A percentile compares a stretch with the other conserved stretches of the same genome.
Evolutionary conservation across 1,284 basidiomycete species (phyloP).

Genomic region (Hypsizygus ulmarius): DNA sequence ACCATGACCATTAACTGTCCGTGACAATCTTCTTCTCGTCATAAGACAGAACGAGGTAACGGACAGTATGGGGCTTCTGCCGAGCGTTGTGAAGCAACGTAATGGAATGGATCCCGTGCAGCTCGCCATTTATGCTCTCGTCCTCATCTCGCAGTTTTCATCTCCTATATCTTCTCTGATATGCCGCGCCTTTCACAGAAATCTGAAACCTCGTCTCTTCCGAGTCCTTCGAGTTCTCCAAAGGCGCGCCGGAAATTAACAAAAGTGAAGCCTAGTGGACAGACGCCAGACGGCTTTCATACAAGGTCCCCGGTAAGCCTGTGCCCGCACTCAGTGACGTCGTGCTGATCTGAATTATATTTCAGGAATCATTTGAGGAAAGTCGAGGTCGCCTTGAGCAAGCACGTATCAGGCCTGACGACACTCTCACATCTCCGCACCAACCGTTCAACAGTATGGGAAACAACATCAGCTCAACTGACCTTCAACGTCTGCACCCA

Average conservation of each 20-base stretch:
- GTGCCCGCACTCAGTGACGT: constrained; percentile 4
- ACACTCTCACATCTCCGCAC: neutral
- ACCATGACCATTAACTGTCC: neutral
- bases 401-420: constrained; percentile 1
- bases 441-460: constrained; percentile 12
- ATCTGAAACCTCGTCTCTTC: constrained; percentile 3
- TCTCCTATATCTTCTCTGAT: constrained; percentile 14
- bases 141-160: constrained; percentile 9
- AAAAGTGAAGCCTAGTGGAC: constrained; percentile 11
- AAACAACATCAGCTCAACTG: constrained; percentile 9
- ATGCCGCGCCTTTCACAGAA: constrained; percentile 6
- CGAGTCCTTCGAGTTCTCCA: constrained; percentile 12
- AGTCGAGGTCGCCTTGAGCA: constrained; percentile 1
- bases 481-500: constrained; percentile 7
- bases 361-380: constrained; percentile 7
- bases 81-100: constrained; percentile 6
- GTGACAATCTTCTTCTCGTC: constrained; percentile 3
- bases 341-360: constrained; percentile 5
- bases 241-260: constrained; percentile 14
- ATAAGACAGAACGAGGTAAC: neutral
- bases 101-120: constrained; percentile 3
- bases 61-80: neutral
- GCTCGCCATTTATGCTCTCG: constrained; percentile 5
- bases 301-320: constrained; percentile 11
- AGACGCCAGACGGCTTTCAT: constrained; percentile 3